These are phyloP conservation scores for Rhodotorula toruloides DNA, from an alignment of 768 basidiomycete species.

Conservation along the genomic window DNA sequence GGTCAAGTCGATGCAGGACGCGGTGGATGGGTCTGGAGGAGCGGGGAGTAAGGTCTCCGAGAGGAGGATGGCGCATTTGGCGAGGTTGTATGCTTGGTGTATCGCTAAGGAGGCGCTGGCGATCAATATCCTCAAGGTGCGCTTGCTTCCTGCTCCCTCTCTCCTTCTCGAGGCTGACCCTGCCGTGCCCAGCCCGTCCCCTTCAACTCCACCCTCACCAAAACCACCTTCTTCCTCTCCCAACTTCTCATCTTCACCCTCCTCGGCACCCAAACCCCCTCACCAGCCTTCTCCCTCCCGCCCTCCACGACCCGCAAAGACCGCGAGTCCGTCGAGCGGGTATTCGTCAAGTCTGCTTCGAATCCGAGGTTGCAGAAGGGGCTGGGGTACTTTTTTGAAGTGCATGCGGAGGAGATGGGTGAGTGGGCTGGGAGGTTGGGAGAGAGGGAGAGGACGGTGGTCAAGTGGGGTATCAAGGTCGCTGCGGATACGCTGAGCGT, in stretches of 20 bases:
- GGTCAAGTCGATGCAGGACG: constrained; percentile 55
- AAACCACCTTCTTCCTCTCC: constrained; percentile 62
- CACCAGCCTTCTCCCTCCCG: constrained; percentile 55
- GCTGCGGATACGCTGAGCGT: constrained; percentile 63
- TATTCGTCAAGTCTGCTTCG: constrained; percentile 69
- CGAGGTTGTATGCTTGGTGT: constrained; percentile 87
- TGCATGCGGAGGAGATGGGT: constrained; percentile 46
- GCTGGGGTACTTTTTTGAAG: constrained; percentile 63
- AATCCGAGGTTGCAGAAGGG: constrained; percentile 67
- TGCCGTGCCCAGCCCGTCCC: constrained; percentile 66
- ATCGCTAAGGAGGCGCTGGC: constrained; percentile 74
- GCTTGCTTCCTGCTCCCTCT: constrained; percentile 14
- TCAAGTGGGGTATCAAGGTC: constrained; percentile 64
- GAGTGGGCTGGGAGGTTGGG: constrained; percentile 45
- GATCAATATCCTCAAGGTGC: constrained; percentile 76
- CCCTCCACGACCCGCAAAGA: constrained; percentile 46
- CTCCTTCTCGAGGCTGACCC: neutral
- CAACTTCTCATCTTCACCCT: constrained; percentile 67
- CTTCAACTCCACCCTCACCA: constrained; percentile 66
- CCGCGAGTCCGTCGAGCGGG: constrained; percentile 63
- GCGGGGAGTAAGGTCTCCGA: constrained; percentile 50
- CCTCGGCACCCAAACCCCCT: constrained; percentile 65
- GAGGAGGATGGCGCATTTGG: constrained; percentile 62
- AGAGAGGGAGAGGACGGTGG: constrained; percentile 49
- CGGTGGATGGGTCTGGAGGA: constrained; percentile 47